Conservation (phyloP, 495 filamentous ascomycete genomes). For the Aspergillus affinis region DNA sequence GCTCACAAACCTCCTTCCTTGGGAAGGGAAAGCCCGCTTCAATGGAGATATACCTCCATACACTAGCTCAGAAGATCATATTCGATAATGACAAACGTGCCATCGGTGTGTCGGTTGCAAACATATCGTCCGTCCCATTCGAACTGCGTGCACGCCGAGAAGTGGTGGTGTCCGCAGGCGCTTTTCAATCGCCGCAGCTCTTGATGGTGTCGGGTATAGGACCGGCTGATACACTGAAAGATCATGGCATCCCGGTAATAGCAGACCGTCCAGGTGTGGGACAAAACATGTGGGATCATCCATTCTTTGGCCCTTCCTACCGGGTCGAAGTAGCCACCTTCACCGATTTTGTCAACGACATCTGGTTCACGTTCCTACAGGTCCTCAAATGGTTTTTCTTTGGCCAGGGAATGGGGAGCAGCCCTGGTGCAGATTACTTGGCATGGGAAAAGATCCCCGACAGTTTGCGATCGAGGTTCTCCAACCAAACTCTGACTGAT, state of each 20-base stretch:
- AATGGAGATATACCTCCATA: constrained; percentile 21
- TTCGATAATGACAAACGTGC: constrained; percentile 25
- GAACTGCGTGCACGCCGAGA: constrained; percentile 45
- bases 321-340: constrained; percentile 25
- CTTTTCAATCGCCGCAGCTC: constrained; percentile 35
- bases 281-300: constrained; percentile 48
- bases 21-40: constrained; percentile 8
- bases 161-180: constrained; percentile 55
- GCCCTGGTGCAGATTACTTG: constrained; percentile 38
- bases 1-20: constrained; percentile 39
- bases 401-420: constrained; percentile 35
- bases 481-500: constrained; percentile 17
- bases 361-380: constrained; percentile 15
- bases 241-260: constrained; percentile 41
- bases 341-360: constrained; percentile 17
- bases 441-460: constrained; percentile 53
- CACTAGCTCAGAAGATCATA: constrained; percentile 26
- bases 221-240: constrained; percentile 31
- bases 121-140: constrained; percentile 4
- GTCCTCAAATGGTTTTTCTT: constrained; percentile 8
- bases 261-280: constrained; percentile 48
- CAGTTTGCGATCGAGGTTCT: constrained; percentile 23
- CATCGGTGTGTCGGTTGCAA: constrained; percentile 22
- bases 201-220: constrained; percentile 39
- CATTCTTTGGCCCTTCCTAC: constrained; percentile 24